Evolutionary conservation across 2,329 filamentous ascomycete genomes (phyloP), one percentile per base, ranked within the genome.

Genomic region (Rutstroemia sp.): DNA sequence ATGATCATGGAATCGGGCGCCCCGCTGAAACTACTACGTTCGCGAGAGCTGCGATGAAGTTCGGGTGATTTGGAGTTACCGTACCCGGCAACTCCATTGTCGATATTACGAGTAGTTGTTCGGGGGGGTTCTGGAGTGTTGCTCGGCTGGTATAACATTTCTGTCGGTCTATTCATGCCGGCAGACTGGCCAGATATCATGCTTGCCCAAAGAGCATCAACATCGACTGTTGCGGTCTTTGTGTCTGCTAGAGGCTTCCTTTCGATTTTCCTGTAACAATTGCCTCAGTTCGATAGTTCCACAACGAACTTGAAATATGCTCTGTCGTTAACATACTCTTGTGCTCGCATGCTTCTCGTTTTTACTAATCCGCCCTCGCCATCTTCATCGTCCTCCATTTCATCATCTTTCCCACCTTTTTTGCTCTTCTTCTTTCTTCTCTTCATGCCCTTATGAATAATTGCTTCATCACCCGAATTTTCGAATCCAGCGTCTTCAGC

Each of bases 391-490:
- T 79, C 58, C 47, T 79, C 79, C 37, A 34, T 3, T 34, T 12
- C 30, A 34, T 84, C 52, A 80, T 79, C 56, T 83, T 77, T 45
- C 46, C 19, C 64, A 62, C 51, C 57, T 60, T 71, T 67, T 55
- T 71, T 74, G 14, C 63, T 62, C 62, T 73, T 75, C 65, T 75
- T 79, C 44, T 70, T 71, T 53, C 73, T 73, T 66, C 79, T 84
- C 65, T 79, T 81, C 18, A 79, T 65, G 4, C 71, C 83, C 61
- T 78, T 83, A 47, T 79, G 74, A 63, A 90, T 85, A 54, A 88
- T 79, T 0, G 79, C 79, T 65, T 90, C 86, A 65, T 90, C 86
- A n/a, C 86, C 86, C 0, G 86, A 89, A 62, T 86, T 86, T 58
- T 83, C 79, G 59, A 83, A 81, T 1, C 76, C 81, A 0, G 73